Evolutionary conservation across 768 basidiomycete genomes (phyloP).

Genomic region (Mycena maculata): DNA sequence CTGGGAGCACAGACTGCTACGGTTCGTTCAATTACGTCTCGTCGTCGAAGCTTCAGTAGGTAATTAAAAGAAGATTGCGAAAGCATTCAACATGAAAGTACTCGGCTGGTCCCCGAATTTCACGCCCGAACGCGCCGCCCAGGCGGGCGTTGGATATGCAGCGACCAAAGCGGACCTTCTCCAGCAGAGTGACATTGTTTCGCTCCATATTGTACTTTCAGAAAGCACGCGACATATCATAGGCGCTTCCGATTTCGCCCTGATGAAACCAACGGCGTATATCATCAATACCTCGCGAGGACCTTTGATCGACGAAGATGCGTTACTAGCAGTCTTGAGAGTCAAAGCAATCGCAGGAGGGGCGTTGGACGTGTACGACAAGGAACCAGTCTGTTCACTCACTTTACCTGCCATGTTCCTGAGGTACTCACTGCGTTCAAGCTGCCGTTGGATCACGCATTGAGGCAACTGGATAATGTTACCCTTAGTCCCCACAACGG

Average conservation of each 20-base stretch:
- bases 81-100: constrained; percentile 69
- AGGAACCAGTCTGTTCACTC: constrained; percentile 57
- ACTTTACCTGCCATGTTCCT: too few relatives aligned
- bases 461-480: constrained; percentile 63
- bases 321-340: constrained; percentile 60
- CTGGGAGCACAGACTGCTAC: constrained; percentile 65
- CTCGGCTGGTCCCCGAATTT: constrained; percentile 76
- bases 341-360: constrained; percentile 65
- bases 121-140: constrained; percentile 64
- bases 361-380: constrained; percentile 74
- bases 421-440: neutral
- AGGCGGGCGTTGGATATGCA: constrained; percentile 62
- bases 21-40: constrained; percentile 46
- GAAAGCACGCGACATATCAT: constrained; percentile 62
- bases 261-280: constrained; percentile 69
- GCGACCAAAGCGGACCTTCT: constrained; percentile 66
- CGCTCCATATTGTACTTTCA: constrained; percentile 70
- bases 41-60: neutral
- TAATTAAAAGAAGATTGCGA: constrained; percentile 57
- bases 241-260: constrained; percentile 55
- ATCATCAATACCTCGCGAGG: constrained; percentile 78
- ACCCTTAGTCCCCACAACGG: constrained; percentile 72
- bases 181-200: constrained; percentile 65
- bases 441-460: constrained; percentile 64
- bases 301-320: constrained; percentile 70